Evolutionary conservation across 176 grass and related monocot species (phyloP), one percentile per base, ranked within the genome.

Genomic region (Musa beccarii): DNA sequence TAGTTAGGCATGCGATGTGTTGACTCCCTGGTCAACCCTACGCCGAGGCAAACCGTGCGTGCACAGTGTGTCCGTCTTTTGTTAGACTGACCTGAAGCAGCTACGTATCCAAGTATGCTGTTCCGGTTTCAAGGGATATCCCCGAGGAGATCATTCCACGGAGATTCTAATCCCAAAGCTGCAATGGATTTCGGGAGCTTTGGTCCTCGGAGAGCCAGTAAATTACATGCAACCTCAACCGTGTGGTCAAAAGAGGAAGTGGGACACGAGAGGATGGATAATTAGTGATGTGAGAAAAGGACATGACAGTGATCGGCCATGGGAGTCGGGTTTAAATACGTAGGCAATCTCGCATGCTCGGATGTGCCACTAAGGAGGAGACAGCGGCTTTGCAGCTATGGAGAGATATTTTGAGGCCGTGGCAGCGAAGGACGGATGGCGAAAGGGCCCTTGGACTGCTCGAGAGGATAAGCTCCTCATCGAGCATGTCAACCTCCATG

Each of bases 401-500:
- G 78, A 43, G 34, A 43, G 34, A 43, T 43, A 43, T 4, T 43
- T 43, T 5, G 34, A 43, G 34, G 34, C 34, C 34, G 34, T 43
- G 34, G 0, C 34, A 43, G 34, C 6, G 34, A 4, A 4, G 34
- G 34, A 43, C 34, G 34, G 34, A 53, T 96, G 90, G 93, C 85
- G 88, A 83, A 97, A 97, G 70, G 93, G 93, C 52, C 93, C 93
- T 11, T 97, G 93, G 93, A 97, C 90, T 24, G 19, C 86, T 63
- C 84, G 89, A 73, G 90, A 97, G 65, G 93, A 97, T 80, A 89
- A 85, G 84, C 77, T 93, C 23, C 79, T 97, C 53, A 80, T 97
- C 22, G 86, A 89, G 51, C 89, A 90, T 70, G 90, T 97, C 34
- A 81, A 80, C 79, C 88, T 85, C 73, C 93, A 97, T 6, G 93